Evolutionary conservation across 2,329 filamentous ascomycete genomes (phyloP), one percentile per base, ranked within the genome.

Genomic region (Aspergillus sp.): DNA sequence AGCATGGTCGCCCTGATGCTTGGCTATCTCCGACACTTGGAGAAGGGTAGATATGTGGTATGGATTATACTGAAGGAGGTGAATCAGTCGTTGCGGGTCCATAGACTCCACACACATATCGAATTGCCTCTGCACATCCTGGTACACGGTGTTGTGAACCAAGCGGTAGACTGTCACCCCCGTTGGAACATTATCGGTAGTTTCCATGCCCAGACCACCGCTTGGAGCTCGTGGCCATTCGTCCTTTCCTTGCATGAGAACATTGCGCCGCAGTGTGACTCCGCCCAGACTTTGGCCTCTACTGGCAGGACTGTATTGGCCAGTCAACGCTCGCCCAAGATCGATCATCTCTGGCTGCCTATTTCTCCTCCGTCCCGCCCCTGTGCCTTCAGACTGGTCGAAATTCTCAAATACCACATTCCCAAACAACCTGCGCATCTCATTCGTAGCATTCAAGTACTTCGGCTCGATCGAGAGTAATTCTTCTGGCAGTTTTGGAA

Each of bases 31-130:
- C 40, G 85, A 93, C 16, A 93, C 86, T 55, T 95, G 88, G 14
- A 96, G 77, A n/a, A 96, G 72, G 2, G 85, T 88, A 1, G 86
- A 91, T 44, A 96, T 81, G 54, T 96, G 88, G 56, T 95, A 96
- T 3, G 89, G 83, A 48, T 86, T 78, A 45, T 70, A 68, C 40
- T 76, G 72, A 2, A 96, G 67, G 32, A 91, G 74, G 22, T 78
- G 66, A 26, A 96, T 78, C 63, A 98, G 74, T 34, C 79, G 72
- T 59, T 93, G 80, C 3, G 86, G 85, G 49, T 95, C 83, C 71
- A 91, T 83, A 1, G 72, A 73, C 47, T 83, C 80, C n/a, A 94
- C 86, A 43, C 79, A 80, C 11, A 68, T 65, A 34, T 86, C 80
- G 59, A 96, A 98, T 33, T 80, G 67, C 13, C 66, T 62, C 59